A percentile compares a stretch with the other conserved stretches of the same genome.
Evolutionary conservation across 2,329 filamentous ascomycete genomes (phyloP).

Genomic region (Cercospora sp.): DNA sequence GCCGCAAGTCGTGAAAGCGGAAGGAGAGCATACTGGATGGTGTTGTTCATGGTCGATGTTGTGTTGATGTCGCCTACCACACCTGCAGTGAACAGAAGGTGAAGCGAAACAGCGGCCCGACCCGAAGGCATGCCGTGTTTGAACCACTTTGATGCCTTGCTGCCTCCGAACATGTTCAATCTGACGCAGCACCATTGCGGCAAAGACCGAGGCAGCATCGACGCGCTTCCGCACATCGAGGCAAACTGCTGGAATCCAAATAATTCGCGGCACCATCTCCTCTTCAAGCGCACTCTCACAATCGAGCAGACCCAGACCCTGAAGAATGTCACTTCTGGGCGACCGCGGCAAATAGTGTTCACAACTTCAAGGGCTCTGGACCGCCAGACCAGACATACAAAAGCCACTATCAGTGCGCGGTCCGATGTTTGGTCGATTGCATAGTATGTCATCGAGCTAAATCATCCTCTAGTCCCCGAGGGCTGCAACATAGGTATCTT

Average conservation of each 20-base stretch:
- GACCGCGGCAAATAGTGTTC: background rate
- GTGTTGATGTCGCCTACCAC: background rate
- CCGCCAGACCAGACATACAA: background rate
- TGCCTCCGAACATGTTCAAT: no score
- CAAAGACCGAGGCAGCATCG: background rate
- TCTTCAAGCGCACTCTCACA: background rate
- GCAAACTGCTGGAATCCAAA: background rate
- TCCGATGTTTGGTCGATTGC: background rate
- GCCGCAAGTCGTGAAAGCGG: constrained; percentile 66
- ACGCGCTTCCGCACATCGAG: background rate
- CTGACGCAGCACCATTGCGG: no score
- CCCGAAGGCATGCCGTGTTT: background rate
- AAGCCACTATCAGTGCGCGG: background rate
- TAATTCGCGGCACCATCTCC: background rate
- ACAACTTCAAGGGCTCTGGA: background rate
- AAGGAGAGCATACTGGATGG: constrained; percentile 47
- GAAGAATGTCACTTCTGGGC: background rate
- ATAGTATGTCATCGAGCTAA: background rate
- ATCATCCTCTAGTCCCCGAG: background rate
- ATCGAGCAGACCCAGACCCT: background rate
- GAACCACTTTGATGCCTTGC: background rate
- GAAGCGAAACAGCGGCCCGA: background rate
- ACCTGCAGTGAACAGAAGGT: background rate
- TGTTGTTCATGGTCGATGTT: background rate
- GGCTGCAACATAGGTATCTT: background rate